Evolutionary conservation across 1,284 basidiomycete genomes (phyloP).

Genomic region (Apiotrichum gamsii): DNA sequence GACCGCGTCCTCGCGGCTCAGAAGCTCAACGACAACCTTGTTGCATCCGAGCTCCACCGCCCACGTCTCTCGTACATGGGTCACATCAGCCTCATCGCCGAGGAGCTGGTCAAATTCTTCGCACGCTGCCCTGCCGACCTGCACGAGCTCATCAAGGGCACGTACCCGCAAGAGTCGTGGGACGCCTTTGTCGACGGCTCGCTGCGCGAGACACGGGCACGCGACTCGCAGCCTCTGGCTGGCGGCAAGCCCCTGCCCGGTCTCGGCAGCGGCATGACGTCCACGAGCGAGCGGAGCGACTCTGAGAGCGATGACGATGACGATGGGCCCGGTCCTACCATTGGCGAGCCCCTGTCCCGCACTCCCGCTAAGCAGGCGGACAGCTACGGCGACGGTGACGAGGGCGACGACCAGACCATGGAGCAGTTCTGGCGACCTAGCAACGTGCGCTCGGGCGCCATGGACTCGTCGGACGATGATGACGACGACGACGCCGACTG

Average conservation of each 20-base stretch:
- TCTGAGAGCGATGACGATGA: slow-evolving; percentile 33
- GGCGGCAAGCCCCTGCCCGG: slow-evolving; percentile 52
- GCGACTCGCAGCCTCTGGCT: slow-evolving; percentile 71
- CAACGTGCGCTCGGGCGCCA: slow-evolving; percentile 3
- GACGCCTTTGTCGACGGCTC: slow-evolving; percentile 75
- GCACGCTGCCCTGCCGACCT: slow-evolving; percentile 79
- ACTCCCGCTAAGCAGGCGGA: slow-evolving; percentile 24
- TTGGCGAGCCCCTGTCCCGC: slow-evolving; percentile 41
- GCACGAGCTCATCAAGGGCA: slow-evolving; percentile 57
- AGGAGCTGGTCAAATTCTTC: slow-evolving; percentile 49
- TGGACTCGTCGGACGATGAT: slow-evolving; percentile 40
- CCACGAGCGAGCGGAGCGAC: slow-evolving; percentile 15
- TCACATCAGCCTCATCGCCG: slow-evolving; percentile 76
- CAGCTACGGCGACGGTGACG: slow-evolving; percentile 23
- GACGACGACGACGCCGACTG: slow-evolving; percentile 46
- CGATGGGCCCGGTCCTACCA: slow-evolving; percentile 18
- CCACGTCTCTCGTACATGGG: slow-evolving; percentile 93
- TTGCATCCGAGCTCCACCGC: slow-evolving; percentile 5
- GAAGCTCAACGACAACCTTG: slow-evolving; percentile 58
- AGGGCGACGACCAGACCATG: slow-evolving; percentile 25
- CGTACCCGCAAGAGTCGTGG: slow-evolving; percentile 75
- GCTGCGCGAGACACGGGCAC: slow-evolving; percentile 76
- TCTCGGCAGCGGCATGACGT: slow-evolving; percentile 8
- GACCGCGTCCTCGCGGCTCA: slow-evolving; percentile 79
- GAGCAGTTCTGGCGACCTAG: slow-evolving; percentile 17